A percentile compares a stretch with the other conserved stretches of the same genome.
These are phyloP conservation scores for Fusarium sp. DNA, from an alignment of 2,329 filamentous ascomycete genomes.

Conservation along the genomic window DNA sequence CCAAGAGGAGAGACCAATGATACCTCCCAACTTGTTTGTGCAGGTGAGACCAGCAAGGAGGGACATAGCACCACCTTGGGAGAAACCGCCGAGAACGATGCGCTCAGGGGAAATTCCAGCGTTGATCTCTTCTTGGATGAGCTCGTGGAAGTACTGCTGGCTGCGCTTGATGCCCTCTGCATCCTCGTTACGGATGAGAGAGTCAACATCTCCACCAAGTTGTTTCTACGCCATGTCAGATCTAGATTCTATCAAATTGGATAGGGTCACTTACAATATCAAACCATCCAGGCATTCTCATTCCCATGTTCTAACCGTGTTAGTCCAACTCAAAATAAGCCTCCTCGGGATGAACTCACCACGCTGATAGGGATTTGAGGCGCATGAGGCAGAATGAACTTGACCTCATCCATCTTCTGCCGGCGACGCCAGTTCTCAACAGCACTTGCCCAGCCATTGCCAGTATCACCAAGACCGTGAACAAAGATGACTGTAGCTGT, in stretches of 20 bases:
- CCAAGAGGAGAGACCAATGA: slow-evolving; percentile 88
- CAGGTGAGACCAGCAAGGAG: slow-evolving; percentile 83
- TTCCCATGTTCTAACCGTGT: slow-evolving; percentile 46
- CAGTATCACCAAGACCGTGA: slow-evolving; percentile 90
- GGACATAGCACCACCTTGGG: slow-evolving; percentile 88
- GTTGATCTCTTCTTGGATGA: slow-evolving; percentile 85
- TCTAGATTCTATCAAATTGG: not conserved
- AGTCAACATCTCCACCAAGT: slow-evolving; percentile 52
- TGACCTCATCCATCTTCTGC: slow-evolving; percentile 85
- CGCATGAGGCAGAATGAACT: slow-evolving; percentile 94
- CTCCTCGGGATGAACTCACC: slow-evolving; percentile 44
- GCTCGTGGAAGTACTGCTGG: slow-evolving; percentile 78
- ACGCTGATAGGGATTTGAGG: slow-evolving; percentile 86
- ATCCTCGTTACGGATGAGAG: slow-evolving; percentile 64
- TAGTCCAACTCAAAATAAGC: slow-evolving; percentile 7
- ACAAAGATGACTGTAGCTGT: slow-evolving; percentile 95
- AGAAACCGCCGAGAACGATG: slow-evolving; percentile 88
- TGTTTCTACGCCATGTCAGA: slow-evolving; percentile 45
- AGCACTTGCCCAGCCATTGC: slow-evolving; percentile 81
- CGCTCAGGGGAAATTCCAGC: slow-evolving; percentile 84
- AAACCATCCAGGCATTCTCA: slow-evolving; percentile 86
- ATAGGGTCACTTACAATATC: slow-evolving; percentile 71
- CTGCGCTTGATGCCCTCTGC: slow-evolving; percentile 79
- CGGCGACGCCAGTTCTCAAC: slow-evolving; percentile 89
- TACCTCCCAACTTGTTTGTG: slow-evolving; percentile 81